phyloP scores from a whole-genome alignment of 2,329 filamentous ascomycete species.

The Uncinocarpus reesii region DNA sequence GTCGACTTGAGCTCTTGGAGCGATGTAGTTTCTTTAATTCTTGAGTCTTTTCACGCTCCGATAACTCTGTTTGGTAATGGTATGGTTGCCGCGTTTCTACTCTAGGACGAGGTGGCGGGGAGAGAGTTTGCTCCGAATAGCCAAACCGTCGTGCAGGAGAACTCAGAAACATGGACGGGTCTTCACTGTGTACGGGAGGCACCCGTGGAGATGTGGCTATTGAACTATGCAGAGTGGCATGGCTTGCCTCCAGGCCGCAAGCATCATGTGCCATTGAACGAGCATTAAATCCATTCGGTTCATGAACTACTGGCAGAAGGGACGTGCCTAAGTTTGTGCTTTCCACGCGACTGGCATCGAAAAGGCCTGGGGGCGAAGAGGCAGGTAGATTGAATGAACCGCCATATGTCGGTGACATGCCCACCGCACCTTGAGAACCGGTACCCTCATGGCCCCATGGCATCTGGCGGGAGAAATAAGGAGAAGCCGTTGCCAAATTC shows the following conservation, averaged over 20 bases:
- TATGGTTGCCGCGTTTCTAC: conserved; percentile 35
- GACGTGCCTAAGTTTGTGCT: conserved; percentile 15
- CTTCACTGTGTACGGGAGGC: conserved; percentile 28
- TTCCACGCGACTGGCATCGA: conserved; percentile 15
- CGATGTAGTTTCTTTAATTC: conserved; percentile 28
- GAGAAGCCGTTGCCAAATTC: conserved; percentile 41
- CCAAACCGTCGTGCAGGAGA: conserved; percentile 41
- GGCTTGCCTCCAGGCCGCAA: neutral
- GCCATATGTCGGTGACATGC: conserved; percentile 17
- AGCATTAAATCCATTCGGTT: conserved; percentile 22
- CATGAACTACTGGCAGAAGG: conserved; percentile 30
- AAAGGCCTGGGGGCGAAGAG: conserved; percentile 18
- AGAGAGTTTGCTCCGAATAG: conserved; percentile 23
- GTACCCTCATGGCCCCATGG: conserved; percentile 40
- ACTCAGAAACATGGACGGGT: conserved; percentile 40
- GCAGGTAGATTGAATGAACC: conserved; percentile 21
- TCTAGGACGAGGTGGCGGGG: conserved; percentile 16
- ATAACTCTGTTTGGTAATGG: conserved; percentile 41
- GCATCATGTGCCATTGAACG: neutral
- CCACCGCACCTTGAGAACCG: conserved; percentile 17
- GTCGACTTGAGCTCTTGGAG: conserved; percentile 24
- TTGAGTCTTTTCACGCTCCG: conserved; percentile 30
- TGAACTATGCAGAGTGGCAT: conserved; percentile 5
- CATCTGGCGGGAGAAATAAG: conserved; percentile 46
- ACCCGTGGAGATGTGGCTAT: conserved; percentile 36